Conservation (phyloP, 257 asterid genomes). For the Ilex asprella region DNA sequence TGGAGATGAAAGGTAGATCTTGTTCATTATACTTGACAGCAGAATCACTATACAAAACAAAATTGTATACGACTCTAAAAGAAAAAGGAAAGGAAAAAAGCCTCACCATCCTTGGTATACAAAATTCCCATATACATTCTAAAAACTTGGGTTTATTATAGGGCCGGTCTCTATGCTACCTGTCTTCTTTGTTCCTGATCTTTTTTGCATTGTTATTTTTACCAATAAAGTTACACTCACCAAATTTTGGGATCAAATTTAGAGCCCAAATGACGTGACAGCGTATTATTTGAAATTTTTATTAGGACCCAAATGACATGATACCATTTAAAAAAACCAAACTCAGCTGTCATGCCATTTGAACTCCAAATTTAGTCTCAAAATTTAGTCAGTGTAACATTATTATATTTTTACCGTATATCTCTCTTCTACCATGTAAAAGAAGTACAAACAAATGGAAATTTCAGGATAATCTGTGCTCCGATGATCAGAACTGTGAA, state of each 20-base stretch:
- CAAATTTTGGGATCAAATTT: too few relatives aligned
- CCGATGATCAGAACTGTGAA: constrained; percentile 47
- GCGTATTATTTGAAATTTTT: too few relatives aligned
- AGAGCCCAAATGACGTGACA: too few relatives aligned
- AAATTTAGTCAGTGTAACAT: too few relatives aligned
- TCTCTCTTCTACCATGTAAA: constrained; percentile 11
- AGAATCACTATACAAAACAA: neutral
- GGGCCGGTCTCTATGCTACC: constrained; percentile 42
- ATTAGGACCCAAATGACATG: too few relatives aligned
- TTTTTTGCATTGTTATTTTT: constrained; percentile 1
- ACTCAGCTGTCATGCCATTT: too few relatives aligned
- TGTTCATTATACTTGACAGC: constrained; percentile 16
- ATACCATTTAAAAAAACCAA: too few relatives aligned
- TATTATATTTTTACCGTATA: neutral
- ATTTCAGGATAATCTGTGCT: neutral
- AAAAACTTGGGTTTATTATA: constrained; percentile 55
- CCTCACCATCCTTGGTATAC: constrained; percentile 53
- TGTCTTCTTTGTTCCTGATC: constrained; percentile 6
- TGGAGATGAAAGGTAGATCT: neutral
- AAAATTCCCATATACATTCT: constrained; percentile 36
- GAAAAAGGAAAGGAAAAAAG: constrained; percentile 21
- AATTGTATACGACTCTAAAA: too few relatives aligned
- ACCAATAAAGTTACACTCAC: too few relatives aligned
- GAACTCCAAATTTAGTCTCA: too few relatives aligned
- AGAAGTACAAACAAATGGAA: constrained; percentile 5